These are phyloP conservation scores for Alternaria infectoria DNA, from an alignment of 2,329 filamentous ascomycete genomes.

Conservation along the genomic window DNA sequence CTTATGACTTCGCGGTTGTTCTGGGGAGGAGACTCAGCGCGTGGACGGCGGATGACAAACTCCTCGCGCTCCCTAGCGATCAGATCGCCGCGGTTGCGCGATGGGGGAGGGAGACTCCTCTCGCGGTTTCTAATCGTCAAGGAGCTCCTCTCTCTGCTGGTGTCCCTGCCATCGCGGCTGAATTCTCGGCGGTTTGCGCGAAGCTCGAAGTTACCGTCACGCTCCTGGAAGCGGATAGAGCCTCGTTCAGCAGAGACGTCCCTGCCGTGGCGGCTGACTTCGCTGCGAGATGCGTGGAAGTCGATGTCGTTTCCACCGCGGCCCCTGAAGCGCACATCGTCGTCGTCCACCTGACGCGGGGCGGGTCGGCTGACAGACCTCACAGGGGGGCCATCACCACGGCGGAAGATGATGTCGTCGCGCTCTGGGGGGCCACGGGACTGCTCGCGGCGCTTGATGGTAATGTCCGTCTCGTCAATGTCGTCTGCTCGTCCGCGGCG, in stretches of 20 bases:
- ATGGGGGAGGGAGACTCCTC: constrained; percentile 46
- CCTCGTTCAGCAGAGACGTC: constrained; percentile 34
- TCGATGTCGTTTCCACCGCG: constrained; percentile 44
- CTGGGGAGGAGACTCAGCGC: constrained; percentile 44
- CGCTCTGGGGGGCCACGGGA: constrained; percentile 41
- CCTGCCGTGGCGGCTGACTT: constrained; percentile 30
- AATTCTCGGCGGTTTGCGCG: constrained; percentile 45
- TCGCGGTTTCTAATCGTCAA: constrained; percentile 44
- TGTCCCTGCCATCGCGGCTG: constrained; percentile 42
- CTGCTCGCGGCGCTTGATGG: constrained; percentile 44
- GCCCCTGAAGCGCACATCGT: constrained; percentile 58
- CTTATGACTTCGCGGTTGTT: constrained; percentile 46
- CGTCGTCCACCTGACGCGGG: constrained; percentile 47
- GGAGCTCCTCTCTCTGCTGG: constrained; percentile 44
- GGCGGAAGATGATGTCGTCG: constrained; percentile 53
- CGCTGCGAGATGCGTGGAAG: constrained; percentile 31
- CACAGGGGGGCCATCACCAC: constrained; percentile 48
- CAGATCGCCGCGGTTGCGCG: constrained; percentile 42
- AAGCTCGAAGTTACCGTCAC: constrained; percentile 51
- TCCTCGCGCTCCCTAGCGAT: constrained; percentile 51
- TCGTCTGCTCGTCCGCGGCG: constrained; percentile 45
- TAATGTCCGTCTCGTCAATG: constrained; percentile 44
- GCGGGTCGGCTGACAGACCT: constrained; percentile 25
- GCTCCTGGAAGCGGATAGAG: constrained; percentile 41
- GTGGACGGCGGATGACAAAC: constrained; percentile 48